Evolutionary conservation across 352 stramenopile species (phyloP), one percentile per base, ranked within the genome.

Genomic region (Pythium brassicae): DNA sequence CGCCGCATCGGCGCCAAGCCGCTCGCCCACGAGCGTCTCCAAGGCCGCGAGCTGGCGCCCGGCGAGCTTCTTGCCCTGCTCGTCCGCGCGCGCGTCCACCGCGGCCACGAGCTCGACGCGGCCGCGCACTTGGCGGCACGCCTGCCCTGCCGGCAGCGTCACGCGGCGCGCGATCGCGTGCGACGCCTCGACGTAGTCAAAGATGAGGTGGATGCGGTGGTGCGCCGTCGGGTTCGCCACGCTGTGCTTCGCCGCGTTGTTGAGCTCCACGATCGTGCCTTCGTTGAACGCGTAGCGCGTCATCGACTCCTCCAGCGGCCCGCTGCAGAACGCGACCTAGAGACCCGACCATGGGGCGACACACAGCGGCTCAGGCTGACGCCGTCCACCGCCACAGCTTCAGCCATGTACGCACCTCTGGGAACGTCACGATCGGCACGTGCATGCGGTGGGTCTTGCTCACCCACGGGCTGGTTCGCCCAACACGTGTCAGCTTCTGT

Each of bases 181-280:
- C 19, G 50, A 29, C 29, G 50, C 51, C 60, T 98, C 88, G 4
- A 98, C 88, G 66, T 98, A 99, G 79, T 99, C 96, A 55, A 99
- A 88, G 67, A 99, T 99, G 45, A 99, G 75, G 72, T 98, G 96
- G n/a, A 98, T 91, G 27, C 96, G 86, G 63, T 89, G 65, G n/a
- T 82, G 61, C 25, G 68, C 51, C 49, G 70, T 83, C 26, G 78
- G 78, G 71, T 98, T 98, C 51, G 84, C 86, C 9, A 98, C 80
- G 57, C 66, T 77, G 75, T 98, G 94, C 67, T 98, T 98, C 50
- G 88, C 88, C 49, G 96, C 89, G 69, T 99, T 99, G 75, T 99
- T 99, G 54, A 99, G 94, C 82, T 99, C 96, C 67, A 98, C 88
- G 32, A 98, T 86, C 53, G 90, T 75, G 57, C 92, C 94, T 64